These are phyloP conservation scores for Nicotiana knightiana DNA, from an alignment of 257 asterid genomes.

Conservation along the genomic window DNA sequence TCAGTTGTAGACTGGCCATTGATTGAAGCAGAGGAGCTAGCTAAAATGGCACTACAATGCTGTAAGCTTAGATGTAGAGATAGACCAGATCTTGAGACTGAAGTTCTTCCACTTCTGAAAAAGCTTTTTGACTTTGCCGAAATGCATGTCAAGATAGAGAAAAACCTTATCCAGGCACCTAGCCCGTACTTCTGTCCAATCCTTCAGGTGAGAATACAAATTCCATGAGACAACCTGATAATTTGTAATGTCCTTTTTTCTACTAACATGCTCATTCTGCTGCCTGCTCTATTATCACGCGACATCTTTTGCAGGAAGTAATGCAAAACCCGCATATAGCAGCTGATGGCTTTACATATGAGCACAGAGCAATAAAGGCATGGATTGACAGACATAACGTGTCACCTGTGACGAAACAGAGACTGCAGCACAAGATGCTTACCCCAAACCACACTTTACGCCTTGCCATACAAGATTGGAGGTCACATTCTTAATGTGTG, in stretches of 20 bases:
- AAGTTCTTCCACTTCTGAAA: slow-evolving; percentile 62
- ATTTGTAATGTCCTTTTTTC: background rate
- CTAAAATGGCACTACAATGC: slow-evolving; percentile 58
- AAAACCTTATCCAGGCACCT: slow-evolving; percentile 36
- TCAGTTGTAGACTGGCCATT: slow-evolving; percentile 66
- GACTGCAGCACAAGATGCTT: slow-evolving; percentile 44
- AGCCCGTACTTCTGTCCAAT: slow-evolving; percentile 83
- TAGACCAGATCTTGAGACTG: slow-evolving; percentile 78
- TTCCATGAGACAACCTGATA: background rate
- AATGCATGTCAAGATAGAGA: slow-evolving; percentile 18
- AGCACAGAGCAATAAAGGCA: slow-evolving; percentile 55
- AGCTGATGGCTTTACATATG: slow-evolving; percentile 85
- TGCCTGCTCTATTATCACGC: background rate
- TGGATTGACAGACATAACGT: slow-evolving; percentile 59
- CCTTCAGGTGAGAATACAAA: slow-evolving; percentile 47
- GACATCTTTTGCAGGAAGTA: slow-evolving; percentile 49
- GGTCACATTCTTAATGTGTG: slow-evolving; percentile 9
- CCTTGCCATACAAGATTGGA: slow-evolving; percentile 73
- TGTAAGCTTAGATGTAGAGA: slow-evolving; percentile 76
- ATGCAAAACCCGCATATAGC: slow-evolving; percentile 81
- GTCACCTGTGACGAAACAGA: slow-evolving; percentile 71
- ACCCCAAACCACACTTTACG: slow-evolving; percentile 59
- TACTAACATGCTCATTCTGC: background rate
- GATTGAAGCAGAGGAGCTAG: slow-evolving; percentile 56
- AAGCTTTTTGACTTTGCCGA: slow-evolving; percentile 64